Conservation (phyloP, 2,329 filamentous ascomycete genomes). For the Sporothrix brunneoviolacea region DNA sequence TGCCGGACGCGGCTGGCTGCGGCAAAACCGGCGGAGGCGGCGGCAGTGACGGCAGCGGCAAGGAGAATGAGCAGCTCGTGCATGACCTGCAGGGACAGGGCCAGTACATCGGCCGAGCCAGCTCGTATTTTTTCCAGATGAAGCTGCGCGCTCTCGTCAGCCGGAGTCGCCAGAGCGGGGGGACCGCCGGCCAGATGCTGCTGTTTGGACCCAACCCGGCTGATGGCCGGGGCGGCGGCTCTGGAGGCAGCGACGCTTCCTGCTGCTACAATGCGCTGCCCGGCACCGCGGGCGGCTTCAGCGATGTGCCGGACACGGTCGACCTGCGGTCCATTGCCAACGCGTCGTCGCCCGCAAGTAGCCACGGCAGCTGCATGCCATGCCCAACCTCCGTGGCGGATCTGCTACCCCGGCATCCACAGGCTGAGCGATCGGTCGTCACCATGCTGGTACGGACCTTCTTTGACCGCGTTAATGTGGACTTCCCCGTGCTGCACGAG, state of each 20-base stretch:
- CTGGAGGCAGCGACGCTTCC: not conserved
- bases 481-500: constrained; percentile 37
- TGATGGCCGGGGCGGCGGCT: constrained; percentile 5
- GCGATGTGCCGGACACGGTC: too few relatives aligned
- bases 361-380: too few relatives aligned
- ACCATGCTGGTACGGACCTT: constrained; percentile 22
- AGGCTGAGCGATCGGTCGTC: not conserved
- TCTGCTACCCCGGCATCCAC: not conserved
- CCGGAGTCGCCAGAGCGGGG: too few relatives aligned
- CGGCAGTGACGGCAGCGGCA: constrained; percentile 13
- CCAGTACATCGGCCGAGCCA: constrained; percentile 37
- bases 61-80: constrained; percentile 27
- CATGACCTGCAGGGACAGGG: constrained; percentile 37
- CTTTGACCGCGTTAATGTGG: constrained; percentile 36
- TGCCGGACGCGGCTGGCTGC: constrained; percentile 23
- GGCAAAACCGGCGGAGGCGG: constrained; percentile 14
- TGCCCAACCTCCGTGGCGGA: constrained; percentile 6
- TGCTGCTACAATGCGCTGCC: not conserved
- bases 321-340: too few relatives aligned
- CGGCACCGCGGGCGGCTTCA: too few relatives aligned
- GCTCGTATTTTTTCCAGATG: constrained; percentile 35
- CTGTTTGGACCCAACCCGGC: constrained; percentile 36
- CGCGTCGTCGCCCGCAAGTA: too few relatives aligned
- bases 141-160: constrained; percentile 32
- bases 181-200: constrained; percentile 25